Base-by-base conservation (phyloP, 371 early-diverging fungal genomes). In the Mortierella sp. region DNA sequence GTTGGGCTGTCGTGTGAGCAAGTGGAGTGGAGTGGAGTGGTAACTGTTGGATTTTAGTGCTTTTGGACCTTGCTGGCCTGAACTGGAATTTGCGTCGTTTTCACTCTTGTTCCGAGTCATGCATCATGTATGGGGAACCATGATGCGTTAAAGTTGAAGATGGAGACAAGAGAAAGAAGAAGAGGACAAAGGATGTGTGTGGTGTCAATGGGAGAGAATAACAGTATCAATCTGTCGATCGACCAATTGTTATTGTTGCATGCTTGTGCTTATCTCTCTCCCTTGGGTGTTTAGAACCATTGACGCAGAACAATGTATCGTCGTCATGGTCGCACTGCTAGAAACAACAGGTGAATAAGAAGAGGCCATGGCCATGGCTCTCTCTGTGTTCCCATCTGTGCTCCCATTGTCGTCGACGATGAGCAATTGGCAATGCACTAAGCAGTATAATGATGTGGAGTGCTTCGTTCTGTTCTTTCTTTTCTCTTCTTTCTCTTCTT, bases 351-450 rank as follows among this genome's bases (percentile, higher is more conserved):
- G 21, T 21, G 19, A 34, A 8, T 1, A 16, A 19, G 6, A 31
- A 31, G 21, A 61, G 28, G 16, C 34, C 19, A 40, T 67, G n/a
- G 3, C 10, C 24, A 9, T 67, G 24, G 67, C 67, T 67, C 67
- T 67, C 67, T 21, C 8, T 67, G 67, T 67, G 67, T 67, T 67
- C 67, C 64, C 40, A 64, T 67, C 24, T 67, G 43, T 67, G 67
- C 40, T 37, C 67, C n/a, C 40, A 67, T 61, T 16, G 61, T 61
- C 67, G 24, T 34, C 37, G 34, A 24, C 37, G 24, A 4, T 61
- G 34, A 61, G 61, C 34, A 19, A 19, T 40, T 61, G 61, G 16
- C 50, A 50, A 50, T 50, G 16, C 50, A 50, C 0, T 14, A 50
- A 16, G 11, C 28, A 10, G 57, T 57, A 28, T 4, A 40, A 6